These are phyloP conservation scores for Salvia hispanica DNA, from an alignment of 257 asterid species.

Conservation along the genomic window DNA sequence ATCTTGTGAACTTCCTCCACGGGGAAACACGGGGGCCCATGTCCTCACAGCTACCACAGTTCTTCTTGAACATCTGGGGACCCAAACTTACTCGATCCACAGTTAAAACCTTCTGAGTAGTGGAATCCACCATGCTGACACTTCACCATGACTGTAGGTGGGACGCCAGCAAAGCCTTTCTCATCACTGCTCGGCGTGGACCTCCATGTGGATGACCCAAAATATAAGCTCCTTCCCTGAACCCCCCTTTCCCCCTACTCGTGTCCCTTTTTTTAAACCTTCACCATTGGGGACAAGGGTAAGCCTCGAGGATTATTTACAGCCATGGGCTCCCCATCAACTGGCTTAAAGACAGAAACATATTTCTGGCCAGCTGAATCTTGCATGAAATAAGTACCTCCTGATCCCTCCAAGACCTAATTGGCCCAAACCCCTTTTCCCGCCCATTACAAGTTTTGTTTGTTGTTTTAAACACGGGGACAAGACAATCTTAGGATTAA, in stretches of 20 bases:
- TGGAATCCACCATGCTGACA: slow-evolving; percentile 54
- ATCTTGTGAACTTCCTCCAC: slow-evolving; percentile 75
- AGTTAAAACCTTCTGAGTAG: slow-evolving; percentile 42
- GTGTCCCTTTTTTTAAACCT: slow-evolving; percentile 78
- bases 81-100: slow-evolving; percentile 50
- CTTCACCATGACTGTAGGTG: slow-evolving; percentile 65
- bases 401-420: slow-evolving; percentile 71
- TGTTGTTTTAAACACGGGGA: slow-evolving; percentile 52
- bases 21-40: slow-evolving; percentile 71
- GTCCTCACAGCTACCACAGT: slow-evolving; percentile 82
- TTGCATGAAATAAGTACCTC: slow-evolving; percentile 79
- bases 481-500: slow-evolving; percentile 43
- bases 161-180: slow-evolving; percentile 78
- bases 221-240: slow-evolving; percentile 76
- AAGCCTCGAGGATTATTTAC: slow-evolving; percentile 69
- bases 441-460: slow-evolving; percentile 54
- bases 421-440: slow-evolving; percentile 50
- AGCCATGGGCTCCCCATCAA: slow-evolving; percentile 85
- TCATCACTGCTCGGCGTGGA: slow-evolving; percentile 42
- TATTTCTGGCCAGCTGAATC: slow-evolving; percentile 57
- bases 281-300: slow-evolving; percentile 66
- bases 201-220: slow-evolving; percentile 66
- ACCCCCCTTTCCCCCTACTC: slow-evolving; percentile 81
- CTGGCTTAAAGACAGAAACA: slow-evolving; percentile 67
- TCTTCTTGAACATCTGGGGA: slow-evolving; percentile 77